Conservation (phyloP, 2,329 filamentous ascomycete species). For the Gaeumannomyces sp. region DNA sequence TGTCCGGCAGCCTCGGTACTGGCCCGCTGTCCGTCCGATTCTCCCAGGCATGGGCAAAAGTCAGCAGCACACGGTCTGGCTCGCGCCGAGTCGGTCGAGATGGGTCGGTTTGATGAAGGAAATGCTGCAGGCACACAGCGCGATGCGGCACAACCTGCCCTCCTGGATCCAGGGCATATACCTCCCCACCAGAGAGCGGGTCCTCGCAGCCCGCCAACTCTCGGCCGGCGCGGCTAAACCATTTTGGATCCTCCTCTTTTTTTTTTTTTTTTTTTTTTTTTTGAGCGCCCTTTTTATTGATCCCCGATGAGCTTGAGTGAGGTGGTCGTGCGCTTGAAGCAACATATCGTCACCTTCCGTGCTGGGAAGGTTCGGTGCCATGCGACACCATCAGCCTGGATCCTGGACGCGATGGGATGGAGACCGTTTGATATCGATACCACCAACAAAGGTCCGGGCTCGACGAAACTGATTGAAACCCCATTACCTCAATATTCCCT, state of each 20-base stretch:
- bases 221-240: background rate
- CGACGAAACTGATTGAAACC: too few species aligned
- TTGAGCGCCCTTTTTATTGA: background rate
- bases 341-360: background rate
- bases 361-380: background rate
- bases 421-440: background rate
- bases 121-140: too few species aligned
- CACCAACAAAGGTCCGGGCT: too few species aligned
- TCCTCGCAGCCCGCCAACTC: background rate
- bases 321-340: too few species aligned
- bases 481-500: too few species aligned
- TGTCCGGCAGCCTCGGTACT: background rate
- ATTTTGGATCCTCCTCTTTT: background rate
- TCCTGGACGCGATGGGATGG: background rate
- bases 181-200: background rate
- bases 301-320: background rate
- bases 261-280: background rate
- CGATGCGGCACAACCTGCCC: background rate
- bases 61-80: background rate
- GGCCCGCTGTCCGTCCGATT: too few species aligned
- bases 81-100: background rate
- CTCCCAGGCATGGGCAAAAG: background rate
- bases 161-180: too few species aligned
- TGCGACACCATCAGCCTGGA: background rate
- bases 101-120: background rate